Evolutionary conservation across 2,329 filamentous ascomycete species (phyloP).

Genomic region (Phyllosticta citribraziliensis): DNA sequence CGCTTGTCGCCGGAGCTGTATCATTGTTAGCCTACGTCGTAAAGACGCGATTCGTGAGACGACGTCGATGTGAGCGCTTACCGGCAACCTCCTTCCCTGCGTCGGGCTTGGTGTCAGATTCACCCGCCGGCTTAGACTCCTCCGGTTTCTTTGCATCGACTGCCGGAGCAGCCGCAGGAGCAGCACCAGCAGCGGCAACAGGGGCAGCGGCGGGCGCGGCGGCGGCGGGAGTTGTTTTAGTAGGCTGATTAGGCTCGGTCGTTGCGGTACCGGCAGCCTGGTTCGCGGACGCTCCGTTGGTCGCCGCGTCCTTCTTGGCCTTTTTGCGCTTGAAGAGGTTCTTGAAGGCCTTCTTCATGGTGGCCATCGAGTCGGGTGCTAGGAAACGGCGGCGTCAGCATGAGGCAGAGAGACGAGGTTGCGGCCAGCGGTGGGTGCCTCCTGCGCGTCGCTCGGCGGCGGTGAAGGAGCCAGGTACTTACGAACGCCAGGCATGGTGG

Average conservation of each 20-base stretch:
- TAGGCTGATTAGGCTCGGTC: constrained; percentile 21
- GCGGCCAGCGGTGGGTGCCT: not conserved
- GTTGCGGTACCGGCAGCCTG: constrained; percentile 16
- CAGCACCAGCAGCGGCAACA: constrained; percentile 12
- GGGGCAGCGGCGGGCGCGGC: constrained; percentile 22
- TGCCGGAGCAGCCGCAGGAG: constrained; percentile 18
- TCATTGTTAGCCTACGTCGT: not conserved
- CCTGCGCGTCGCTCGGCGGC: not conserved
- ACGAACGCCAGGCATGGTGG: constrained; percentile 31
- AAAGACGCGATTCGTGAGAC: not conserved
- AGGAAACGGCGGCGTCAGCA: not conserved
- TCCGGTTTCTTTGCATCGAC: constrained; percentile 16
- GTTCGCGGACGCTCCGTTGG: constrained; percentile 9
- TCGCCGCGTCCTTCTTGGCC: constrained; percentile 12
- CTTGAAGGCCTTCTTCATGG: constrained; percentile 30
- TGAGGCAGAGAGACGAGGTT: not conserved
- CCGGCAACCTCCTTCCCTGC: constrained; percentile 5
- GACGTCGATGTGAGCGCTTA: not conserved
- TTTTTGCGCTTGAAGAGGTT: constrained; percentile 24
- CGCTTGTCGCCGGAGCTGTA: not conserved
- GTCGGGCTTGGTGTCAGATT: constrained; percentile 13
- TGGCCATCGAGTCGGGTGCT: constrained; percentile 28
- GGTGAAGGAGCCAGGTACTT: constrained; percentile 16
- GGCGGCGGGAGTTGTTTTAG: constrained; percentile 24
- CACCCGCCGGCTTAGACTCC: constrained; percentile 9